Evolutionary conservation across 139 green algal genomes (phyloP).

Genomic region (Chlorella sp.): DNA sequence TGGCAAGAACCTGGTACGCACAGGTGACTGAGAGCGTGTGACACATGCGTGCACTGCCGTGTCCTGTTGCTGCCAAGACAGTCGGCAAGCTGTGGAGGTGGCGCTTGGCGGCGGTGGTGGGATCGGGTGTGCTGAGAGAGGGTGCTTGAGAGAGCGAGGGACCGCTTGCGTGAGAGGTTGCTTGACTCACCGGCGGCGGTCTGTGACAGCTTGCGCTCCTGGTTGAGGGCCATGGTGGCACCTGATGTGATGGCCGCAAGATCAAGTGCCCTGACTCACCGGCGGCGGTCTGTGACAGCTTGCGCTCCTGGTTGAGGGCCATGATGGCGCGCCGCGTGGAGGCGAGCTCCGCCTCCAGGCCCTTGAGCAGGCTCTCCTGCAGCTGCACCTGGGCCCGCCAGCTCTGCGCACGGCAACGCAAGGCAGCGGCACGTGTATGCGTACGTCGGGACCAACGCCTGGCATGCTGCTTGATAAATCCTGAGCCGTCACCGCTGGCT

Average conservation of each 20-base stretch:
- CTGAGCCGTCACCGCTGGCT: no score
- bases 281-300: constrained; percentile 61
- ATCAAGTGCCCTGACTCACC: constrained; percentile 6
- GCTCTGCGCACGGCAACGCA: no score
- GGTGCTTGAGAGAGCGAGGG: no score
- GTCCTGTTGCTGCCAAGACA: no score
- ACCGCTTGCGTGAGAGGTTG: background rate
- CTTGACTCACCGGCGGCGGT: background rate
- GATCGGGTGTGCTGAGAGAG: no score
- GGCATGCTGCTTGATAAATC: no score
- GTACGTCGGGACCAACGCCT: no score
- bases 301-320: constrained; percentile 69
- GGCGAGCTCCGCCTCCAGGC: constrained; percentile 21
- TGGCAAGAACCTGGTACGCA: background rate
- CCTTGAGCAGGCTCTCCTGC: constrained; percentile 25
- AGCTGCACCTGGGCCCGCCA: constrained; percentile 29
- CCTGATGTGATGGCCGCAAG: background rate
- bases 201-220: constrained; percentile 43
- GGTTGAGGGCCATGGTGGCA: constrained; percentile 56
- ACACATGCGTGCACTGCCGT: no score
- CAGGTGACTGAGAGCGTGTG: background rate
- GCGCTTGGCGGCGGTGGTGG: no score
- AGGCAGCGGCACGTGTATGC: no score
- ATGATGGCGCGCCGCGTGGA: constrained; percentile 28
- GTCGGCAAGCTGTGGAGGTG: no score